Percentiles rank a stretch among this genome's conserved stretches.
These are phyloP conservation scores for Colletotrichum higginsianum DNA, from an alignment of 2,329 filamentous ascomycete species.

Conservation along the genomic window DNA sequence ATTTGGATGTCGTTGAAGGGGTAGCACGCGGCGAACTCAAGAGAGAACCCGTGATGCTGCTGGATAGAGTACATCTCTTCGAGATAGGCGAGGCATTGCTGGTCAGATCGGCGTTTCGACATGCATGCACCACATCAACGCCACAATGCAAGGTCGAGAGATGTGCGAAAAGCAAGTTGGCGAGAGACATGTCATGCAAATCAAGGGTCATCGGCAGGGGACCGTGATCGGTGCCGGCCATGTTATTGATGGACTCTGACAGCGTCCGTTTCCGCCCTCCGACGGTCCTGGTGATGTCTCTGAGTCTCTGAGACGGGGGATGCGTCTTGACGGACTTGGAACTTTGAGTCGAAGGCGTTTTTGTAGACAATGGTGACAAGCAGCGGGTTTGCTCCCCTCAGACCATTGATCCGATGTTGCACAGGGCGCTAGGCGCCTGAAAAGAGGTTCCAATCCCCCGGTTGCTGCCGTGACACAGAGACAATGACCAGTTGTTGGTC, in stretches of 20 bases:
- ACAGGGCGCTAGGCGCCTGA: slow-evolving; percentile 16
- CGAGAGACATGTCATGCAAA: neutral
- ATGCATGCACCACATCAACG: neutral
- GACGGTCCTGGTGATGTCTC: neutral
- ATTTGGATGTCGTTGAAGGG: neutral
- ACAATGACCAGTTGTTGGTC: neutral
- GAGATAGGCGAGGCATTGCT: slow-evolving; percentile 14
- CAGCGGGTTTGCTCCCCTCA: neutral
- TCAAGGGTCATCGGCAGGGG: neutral
- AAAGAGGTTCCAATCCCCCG: slow-evolving; percentile 5
- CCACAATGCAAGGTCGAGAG: slow-evolving; percentile 11
- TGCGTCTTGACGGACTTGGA: neutral
- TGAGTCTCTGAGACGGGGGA: neutral
- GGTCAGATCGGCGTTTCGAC: neutral
- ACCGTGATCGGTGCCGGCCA: neutral
- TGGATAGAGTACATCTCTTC: neutral
- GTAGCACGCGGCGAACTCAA: slow-evolving; percentile 1
- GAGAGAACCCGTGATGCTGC: slow-evolving; percentile 5
- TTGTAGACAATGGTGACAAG: neutral
- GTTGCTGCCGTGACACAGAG: slow-evolving; percentile 9
- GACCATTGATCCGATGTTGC: slow-evolving; percentile 1
- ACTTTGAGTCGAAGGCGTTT: neutral
- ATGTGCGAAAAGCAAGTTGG: neutral
- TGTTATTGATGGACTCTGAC: slow-evolving; percentile 1
- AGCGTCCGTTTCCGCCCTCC: slow-evolving; percentile 2